A percentile compares a stretch with the other conserved stretches of the same genome.
Evolutionary conservation across 257 asterid genomes (phyloP).

Genomic region (Plantago elongata): DNA sequence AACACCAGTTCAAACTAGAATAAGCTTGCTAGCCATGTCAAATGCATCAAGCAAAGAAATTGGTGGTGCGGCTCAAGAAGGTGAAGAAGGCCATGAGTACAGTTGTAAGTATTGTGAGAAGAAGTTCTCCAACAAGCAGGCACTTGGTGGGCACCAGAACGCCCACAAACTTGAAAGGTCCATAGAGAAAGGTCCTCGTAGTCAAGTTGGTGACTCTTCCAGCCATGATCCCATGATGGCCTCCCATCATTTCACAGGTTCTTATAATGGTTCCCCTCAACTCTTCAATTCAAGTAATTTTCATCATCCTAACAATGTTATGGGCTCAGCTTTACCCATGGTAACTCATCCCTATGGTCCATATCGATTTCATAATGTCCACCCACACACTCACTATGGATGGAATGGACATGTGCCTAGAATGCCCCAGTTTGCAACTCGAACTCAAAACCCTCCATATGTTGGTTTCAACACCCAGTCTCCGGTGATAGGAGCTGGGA

Average conservation of each 20-base stretch:
- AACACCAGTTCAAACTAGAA: too few relatives aligned
- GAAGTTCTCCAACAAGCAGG: conserved; percentile 32
- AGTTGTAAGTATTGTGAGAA: conserved; percentile 29
- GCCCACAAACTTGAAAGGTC: conserved; percentile 31
- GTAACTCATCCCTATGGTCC: too few relatives aligned
- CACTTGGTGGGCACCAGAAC: conserved; percentile 40
- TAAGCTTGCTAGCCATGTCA: neutral
- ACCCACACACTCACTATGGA: too few relatives aligned
- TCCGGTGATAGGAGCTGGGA: too few relatives aligned
- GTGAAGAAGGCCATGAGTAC: conserved; percentile 7
- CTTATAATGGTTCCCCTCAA: neutral
- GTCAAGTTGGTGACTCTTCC: neutral
- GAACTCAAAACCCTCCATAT: too few relatives aligned
- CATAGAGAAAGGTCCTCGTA: conserved; percentile 17
- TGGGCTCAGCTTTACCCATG: too few relatives aligned
- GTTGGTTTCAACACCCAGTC: too few relatives aligned
- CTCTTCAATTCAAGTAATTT: neutral
- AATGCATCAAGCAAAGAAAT: neutral
- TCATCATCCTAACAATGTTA: too few relatives aligned
- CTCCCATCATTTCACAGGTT: neutral
- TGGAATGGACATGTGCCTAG: too few relatives aligned
- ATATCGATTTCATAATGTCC: too few relatives aligned
- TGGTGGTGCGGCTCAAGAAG: neutral
- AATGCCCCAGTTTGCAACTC: too few relatives aligned
- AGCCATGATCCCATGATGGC: neutral